Evolutionary conservation across 352 stramenopile species (phyloP).

Genomic region (Sclerospora graminicola): DNA sequence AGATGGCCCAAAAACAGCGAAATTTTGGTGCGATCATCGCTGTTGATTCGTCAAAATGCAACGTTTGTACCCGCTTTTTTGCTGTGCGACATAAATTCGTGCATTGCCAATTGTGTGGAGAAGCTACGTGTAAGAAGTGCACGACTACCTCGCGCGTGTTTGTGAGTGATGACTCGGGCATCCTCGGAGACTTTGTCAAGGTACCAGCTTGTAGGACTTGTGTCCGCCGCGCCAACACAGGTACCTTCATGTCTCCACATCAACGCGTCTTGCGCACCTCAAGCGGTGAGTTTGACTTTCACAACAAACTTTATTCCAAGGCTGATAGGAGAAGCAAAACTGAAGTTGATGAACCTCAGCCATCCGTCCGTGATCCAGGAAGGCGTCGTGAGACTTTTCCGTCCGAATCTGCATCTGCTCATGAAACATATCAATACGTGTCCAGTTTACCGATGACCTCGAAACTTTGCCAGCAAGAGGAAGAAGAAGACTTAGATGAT

Average conservation of each 20-base stretch:
- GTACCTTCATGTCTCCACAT: conserved; percentile 12
- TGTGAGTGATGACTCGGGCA: conserved; percentile 23
- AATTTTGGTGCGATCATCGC: conserved; percentile 11
- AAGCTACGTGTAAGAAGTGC: conserved; percentile 39
- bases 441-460: conserved; percentile 10
- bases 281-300: conserved; percentile 8
- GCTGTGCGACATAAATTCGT: conserved; percentile 25
- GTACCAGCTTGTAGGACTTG: conserved; percentile 29
- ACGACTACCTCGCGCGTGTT: conserved; percentile 35
- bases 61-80: conserved; percentile 27
- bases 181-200: conserved; percentile 37
- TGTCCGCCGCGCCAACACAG: conserved; percentile 29
- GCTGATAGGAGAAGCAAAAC: neutral
- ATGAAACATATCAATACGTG: neutral
- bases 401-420: neutral
- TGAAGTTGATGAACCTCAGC: neutral
- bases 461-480: neutral
- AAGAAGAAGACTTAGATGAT: conserved; percentile 3
- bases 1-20: conserved; percentile 33
- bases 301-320: conserved; percentile 8
- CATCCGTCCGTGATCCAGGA: neutral
- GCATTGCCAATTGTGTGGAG: conserved; percentile 35
- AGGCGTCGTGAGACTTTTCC: conserved; percentile 7
- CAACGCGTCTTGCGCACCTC: conserved; percentile 12
- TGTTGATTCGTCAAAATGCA: conserved; percentile 7